Evolutionary conservation across 306 rosid species (phyloP).

Genomic region (Arachis stenosperma): DNA sequence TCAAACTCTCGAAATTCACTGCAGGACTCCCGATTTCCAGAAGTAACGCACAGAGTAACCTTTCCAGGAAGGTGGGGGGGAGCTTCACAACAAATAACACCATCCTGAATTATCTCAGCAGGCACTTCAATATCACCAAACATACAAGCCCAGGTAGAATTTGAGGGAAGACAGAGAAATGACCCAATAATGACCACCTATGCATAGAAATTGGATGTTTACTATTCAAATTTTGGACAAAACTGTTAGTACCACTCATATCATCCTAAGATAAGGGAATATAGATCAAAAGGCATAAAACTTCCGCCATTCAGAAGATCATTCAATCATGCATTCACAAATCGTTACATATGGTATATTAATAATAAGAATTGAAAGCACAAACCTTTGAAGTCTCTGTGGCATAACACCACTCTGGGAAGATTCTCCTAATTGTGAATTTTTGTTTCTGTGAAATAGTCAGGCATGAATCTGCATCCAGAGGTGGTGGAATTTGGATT

Average conservation of each 20-base stretch:
- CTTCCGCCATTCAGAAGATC: conserved; percentile 26
- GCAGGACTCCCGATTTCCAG: conserved; percentile 81
- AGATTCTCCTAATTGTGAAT: conserved; percentile 71
- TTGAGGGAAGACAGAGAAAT: conserved; percentile 71
- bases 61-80: conserved; percentile 74
- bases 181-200: conserved; percentile 87
- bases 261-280: conserved; percentile 6
- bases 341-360: conserved; percentile 28
- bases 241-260: conserved; percentile 29
- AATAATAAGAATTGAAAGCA: conserved; percentile 31
- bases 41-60: conserved; percentile 78
- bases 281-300: conserved; percentile 30
- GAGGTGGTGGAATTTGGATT: conserved; percentile 52
- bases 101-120: conserved; percentile 80
- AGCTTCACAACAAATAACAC: conserved; percentile 79
- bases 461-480: conserved; percentile 53
- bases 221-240: conserved; percentile 33
- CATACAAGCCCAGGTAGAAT: conserved; percentile 87
- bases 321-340: conserved; percentile 27
- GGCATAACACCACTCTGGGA: conserved; percentile 85
- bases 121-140: conserved; percentile 88
- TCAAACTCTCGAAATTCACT: conserved; percentile 92
- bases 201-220: conserved; percentile 38
- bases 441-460: conserved; percentile 68
- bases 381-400: conserved; percentile 76